Evolutionary conservation across 1,139 yeast species (phyloP).

Genomic region (Yamadazyma atmosphaerica): DNA sequence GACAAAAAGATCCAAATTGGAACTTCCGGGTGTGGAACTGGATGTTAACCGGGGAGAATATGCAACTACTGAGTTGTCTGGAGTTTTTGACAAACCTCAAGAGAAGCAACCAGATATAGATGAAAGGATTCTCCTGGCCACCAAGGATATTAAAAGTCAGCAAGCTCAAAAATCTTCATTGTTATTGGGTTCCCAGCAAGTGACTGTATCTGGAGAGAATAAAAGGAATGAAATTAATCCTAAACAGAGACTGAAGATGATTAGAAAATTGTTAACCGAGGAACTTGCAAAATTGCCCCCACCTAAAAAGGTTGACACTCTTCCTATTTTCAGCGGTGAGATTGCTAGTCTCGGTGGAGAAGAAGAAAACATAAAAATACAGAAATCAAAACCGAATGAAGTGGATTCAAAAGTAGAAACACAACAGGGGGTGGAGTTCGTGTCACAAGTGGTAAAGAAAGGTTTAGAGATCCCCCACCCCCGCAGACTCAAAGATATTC

Average conservation of each 20-base stretch:
- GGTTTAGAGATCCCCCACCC: conserved; percentile 53
- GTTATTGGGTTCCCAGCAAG: conserved; percentile 8
- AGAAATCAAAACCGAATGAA: no score
- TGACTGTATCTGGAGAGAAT: neutral
- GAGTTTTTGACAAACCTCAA: conserved; percentile 10
- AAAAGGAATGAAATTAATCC: conserved; percentile 7
- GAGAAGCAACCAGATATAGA: conserved; percentile 25
- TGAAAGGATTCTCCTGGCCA: conserved; percentile 26
- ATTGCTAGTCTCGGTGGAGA: no score
- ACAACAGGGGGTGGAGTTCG: no score
- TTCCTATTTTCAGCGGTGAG: no score
- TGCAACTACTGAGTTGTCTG: conserved; percentile 14
- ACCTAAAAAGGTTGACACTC: conserved; percentile 19
- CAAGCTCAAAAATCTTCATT: conserved; percentile 20
- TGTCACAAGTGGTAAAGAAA: conserved; percentile 50
- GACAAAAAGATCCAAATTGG: conserved; percentile 54
- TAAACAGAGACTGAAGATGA: conserved; percentile 16
- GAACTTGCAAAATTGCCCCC: conserved; percentile 26
- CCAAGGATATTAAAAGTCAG: conserved; percentile 21
- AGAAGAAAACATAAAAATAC: no score
- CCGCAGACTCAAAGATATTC: conserved; percentile 8
- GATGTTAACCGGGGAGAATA: conserved; percentile 2
- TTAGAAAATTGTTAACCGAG: conserved; percentile 18
- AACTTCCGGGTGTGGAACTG: conserved; percentile 36
- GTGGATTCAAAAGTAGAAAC: no score